Evolutionary conservation across 805 yeast genomes (phyloP).

Genomic region (Metschnikowia hibisci): DNA sequence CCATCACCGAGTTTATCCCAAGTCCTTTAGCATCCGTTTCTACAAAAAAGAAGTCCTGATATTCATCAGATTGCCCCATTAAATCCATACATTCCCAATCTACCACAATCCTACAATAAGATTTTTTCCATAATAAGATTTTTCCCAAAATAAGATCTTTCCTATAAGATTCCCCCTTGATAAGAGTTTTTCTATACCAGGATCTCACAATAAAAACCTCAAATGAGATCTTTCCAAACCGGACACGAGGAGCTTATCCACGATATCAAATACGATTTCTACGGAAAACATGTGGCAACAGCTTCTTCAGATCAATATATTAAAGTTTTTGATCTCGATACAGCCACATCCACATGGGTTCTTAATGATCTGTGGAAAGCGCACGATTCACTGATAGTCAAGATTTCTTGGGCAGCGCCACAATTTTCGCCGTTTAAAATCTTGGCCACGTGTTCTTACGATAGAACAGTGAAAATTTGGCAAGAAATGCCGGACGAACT

Average conservation of each 20-base stretch:
- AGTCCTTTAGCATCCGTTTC: too few relatives aligned
- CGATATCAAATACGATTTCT: conserved; percentile 87
- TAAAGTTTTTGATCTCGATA: conserved; percentile 77
- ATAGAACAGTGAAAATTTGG: conserved; percentile 85
- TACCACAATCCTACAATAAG: too few relatives aligned
- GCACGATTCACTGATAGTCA: conserved; percentile 82
- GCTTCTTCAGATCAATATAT: conserved; percentile 94
- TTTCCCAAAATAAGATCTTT: too few relatives aligned
- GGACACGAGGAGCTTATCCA: conserved; percentile 93
- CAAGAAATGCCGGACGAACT: conserved; percentile 82
- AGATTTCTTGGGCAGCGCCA: conserved; percentile 90
- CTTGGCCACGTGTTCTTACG: conserved; percentile 85
- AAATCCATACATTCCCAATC: too few relatives aligned
- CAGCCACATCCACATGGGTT: conserved; percentile 69
- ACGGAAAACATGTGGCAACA: conserved; percentile 89
- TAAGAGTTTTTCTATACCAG: too few relatives aligned
- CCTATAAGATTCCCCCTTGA: too few relatives aligned
- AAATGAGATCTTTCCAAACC: conserved; percentile 68
- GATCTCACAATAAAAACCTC: neutral
- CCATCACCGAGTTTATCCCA: too few relatives aligned
- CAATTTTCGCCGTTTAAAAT: conserved; percentile 74
- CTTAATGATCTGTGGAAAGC: conserved; percentile 91
- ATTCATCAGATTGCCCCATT: too few relatives aligned
- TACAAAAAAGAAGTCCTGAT: too few relatives aligned
- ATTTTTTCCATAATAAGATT: too few relatives aligned